Evolutionary conservation across 108 stramenopile species (phyloP), one percentile per base, ranked within the genome.

Genomic region (Fistulifera pelliculosa): DNA sequence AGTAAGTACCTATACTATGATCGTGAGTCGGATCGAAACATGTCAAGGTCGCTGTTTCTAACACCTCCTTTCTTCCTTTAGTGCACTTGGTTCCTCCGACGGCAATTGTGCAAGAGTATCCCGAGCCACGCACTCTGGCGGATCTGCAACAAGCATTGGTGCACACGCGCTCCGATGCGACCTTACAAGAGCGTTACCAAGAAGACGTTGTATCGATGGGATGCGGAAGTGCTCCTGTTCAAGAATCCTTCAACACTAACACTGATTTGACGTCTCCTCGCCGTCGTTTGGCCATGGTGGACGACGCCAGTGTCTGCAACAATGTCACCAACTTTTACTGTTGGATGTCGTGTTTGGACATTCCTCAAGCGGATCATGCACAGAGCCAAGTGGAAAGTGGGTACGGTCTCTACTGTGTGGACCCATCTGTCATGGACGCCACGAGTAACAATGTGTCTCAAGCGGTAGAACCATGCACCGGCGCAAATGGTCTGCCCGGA

Each of bases 291-390:
- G 74, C 75, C 19, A 68, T 73, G 24, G 79, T 81, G 26, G 47
- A 65, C 50, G 68, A 74, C 27, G 69, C 81, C 13, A 38, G 49
- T 22, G 65, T 59, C 27, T 90, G 87, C 66, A 83, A 82, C 64
- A 90, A 90, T 48, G 41, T 43, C 4, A 85, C 83, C 28, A 83
- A 83, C 23, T 90, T 90, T 58, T 85, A 71, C 64, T 90, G 87
- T 66, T 90, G 87, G 87, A 70, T 81, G 62, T 64, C 61, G 25
- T 90, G 87, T 49, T 40, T 84, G 11, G 77, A 81, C 19, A 79
- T 90, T 57, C 87, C 87, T 2, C 64, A 80, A 54, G 41, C 51
- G 15, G 61, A 73, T 0, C 28, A 73, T 22, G 73, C 77, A 21
- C 54, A 71, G 27, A 39, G 54, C 21, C 77, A 76, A 47, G 19